phyloP scores from a whole-genome alignment of 768 basidiomycete genomes.

The Mrakia frigida region DNA sequence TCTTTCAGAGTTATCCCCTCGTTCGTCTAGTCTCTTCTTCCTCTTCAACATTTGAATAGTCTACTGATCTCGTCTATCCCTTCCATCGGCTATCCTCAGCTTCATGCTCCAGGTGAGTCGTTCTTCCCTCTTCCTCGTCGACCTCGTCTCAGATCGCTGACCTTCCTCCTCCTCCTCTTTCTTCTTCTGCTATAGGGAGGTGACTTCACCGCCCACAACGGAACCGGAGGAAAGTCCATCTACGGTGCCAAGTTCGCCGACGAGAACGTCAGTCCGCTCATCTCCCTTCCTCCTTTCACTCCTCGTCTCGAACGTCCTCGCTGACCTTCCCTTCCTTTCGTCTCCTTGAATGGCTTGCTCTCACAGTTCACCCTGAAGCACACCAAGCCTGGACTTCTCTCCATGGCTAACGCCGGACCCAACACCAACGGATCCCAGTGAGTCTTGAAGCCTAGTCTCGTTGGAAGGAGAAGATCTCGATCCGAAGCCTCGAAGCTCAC shows the following conservation, averaged over 20 bases:
- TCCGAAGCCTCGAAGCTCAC: too few relatives aligned
- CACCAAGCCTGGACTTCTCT: slow-evolving; percentile 47
- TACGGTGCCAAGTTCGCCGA: slow-evolving; percentile 33
- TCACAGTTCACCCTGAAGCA: slow-evolving; percentile 44
- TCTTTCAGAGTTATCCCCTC: slow-evolving; percentile 13
- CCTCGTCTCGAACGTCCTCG: neutral
- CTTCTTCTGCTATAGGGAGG: slow-evolving; percentile 6
- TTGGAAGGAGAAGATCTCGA: too few relatives aligned
- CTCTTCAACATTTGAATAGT: neutral
- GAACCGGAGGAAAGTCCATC: slow-evolving; percentile 41
- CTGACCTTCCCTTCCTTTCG: neutral
- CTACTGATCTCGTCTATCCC: neutral
- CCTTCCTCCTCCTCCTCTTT: neutral
- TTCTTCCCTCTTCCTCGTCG: neutral
- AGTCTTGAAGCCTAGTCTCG: too few relatives aligned
- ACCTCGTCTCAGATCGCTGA: neutral
- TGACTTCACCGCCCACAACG: slow-evolving; percentile 31
- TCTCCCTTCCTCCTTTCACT: neutral
- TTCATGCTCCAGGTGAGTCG: slow-evolving; percentile 32
- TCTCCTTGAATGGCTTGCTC: neutral
- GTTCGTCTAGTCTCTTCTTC: neutral
- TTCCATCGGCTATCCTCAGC: neutral
- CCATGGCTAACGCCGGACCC: slow-evolving; percentile 63
- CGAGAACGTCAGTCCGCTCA: slow-evolving; percentile 16
- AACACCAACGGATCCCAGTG: slow-evolving; percentile 53